Evolutionary conservation across 371 early-diverging fungal genomes (phyloP).

Genomic region (Dinochytrium kinnereticum): DNA sequence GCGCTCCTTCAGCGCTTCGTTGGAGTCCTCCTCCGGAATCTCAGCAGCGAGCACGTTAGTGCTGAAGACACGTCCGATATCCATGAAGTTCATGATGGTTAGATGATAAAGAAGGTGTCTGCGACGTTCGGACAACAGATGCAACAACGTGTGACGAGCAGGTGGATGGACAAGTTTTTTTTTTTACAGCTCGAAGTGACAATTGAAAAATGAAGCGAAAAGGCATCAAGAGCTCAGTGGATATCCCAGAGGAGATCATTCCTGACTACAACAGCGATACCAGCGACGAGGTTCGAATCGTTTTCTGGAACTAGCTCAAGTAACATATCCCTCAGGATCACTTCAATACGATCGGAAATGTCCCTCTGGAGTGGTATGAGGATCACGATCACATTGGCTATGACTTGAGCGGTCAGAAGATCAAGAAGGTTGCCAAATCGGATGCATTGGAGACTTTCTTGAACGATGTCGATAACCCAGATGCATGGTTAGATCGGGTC

Average conservation of each 20-base stretch:
- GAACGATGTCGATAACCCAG: constrained; percentile 89
- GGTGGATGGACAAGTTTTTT: no score
- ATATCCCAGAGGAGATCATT: constrained; percentile 74
- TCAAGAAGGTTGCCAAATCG: constrained; percentile 70
- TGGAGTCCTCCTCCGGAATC: constrained; percentile 17
- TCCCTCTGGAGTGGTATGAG: constrained; percentile 96
- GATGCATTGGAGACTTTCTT: constrained; percentile 94
- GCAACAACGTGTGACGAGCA: no score
- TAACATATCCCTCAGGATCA: constrained; percentile 33
- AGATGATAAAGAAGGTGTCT: no score
- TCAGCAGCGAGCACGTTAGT: constrained; percentile 10
- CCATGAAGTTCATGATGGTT: no score
- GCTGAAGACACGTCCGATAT: not conserved
- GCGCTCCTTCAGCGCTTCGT: constrained; percentile 24
- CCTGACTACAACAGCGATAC: constrained; percentile 89
- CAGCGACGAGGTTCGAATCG: constrained; percentile 76
- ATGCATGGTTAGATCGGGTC: constrained; percentile 71
- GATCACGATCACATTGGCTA: constrained; percentile 97
- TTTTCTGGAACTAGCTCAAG: not conserved
- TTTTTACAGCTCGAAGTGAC: no score
- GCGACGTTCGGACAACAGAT: no score
- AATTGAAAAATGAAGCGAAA: not conserved
- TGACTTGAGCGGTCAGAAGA: constrained; percentile 88
- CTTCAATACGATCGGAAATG: constrained; percentile 78
- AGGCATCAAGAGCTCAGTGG: not conserved